Evolutionary conservation across 768 basidiomycete genomes (phyloP), one percentile per base, ranked within the genome.

Genomic region (Tricholomella constricta): DNA sequence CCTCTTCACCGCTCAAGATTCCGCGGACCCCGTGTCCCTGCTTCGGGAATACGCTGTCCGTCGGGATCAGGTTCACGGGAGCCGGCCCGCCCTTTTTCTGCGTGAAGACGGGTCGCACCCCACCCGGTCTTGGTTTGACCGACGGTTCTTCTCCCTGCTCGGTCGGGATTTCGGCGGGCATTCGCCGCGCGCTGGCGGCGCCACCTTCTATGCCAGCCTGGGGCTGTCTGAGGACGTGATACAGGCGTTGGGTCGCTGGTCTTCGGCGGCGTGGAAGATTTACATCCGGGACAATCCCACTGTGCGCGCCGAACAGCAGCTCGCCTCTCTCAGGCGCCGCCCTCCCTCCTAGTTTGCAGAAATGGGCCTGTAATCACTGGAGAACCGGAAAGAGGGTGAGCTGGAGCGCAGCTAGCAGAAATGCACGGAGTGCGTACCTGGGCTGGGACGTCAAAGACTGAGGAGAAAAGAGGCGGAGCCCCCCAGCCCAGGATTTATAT

Each of bases 111-210:
- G 67, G 0, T 52, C 54, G 6, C 38, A 48, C 6, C 64, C 62
- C 0, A 64, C 57, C 6, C 53, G 60, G 0, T 37, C 56, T 12
- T 67, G 64, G 64, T 67, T 67, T 35, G 59, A 62, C 12, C 17
- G 26, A 3, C 51, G 51, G 11, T 58, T 67, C 17, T 60, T 58
- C 40, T 27, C 57, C 6, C 2, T 64, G 10, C 37, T 61, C 5
- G 46, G 43, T 12, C 47, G 27, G 14, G 53, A 55, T 6, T 67
- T 54, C 46, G 59, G 66, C 10, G 54, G 64, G 1, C 62, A 67
- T 40, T 67, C 64, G 9, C 25, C 54, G 23, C 42, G 63, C 3
- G 59, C 60, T 25, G 60, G 60, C 2, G 54, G 60, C 11, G 57
- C 60, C 0, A 62, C 58, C 0, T 52, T 52, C 19, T 56, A 51